Base-by-base conservation (phyloP, 2,329 filamentous ascomycete species). In the Penicillium olsonii region DNA sequence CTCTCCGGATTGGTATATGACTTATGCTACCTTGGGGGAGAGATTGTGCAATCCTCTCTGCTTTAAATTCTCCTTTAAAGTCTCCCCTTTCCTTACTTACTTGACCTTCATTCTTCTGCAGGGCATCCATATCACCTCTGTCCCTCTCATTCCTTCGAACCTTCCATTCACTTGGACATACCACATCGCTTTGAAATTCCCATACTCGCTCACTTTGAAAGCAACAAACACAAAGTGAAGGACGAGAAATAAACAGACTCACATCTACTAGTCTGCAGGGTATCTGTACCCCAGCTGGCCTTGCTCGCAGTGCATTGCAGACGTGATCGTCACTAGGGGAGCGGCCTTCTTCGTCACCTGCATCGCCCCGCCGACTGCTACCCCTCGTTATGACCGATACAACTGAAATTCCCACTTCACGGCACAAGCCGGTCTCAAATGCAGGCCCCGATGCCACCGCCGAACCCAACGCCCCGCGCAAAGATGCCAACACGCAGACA, bases 401-500 rank as follows among this genome's bases (percentile, higher is more conserved):
- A 22, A 38, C 50, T 12, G 42, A 55, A 22, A 27, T 41, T 2
- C 50, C 57, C 1, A 55, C 59, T 40, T 43, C 19, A 14, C 39
- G 26, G 8, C 20, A 24, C 7, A 44, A 14, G 14, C 35, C 15
- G n/a, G 7, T 55, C 2, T 40, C 53, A 11, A 44, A 26, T 27
- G 60, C 58, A 20, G 56, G 55, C n/a, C 49, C 42, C 31, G 57
- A 58, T 46, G 45, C 43, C 17, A 58, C 62, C 18, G 39, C 59
- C 56, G 59, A 64, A n/a, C 45, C 55, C 39, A 41, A 35, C 33
- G 12, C 53, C 48, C 57, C 53, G 50, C 60, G 60, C 41, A 64
- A 62, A 37, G 62, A 66, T 45, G 61, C 61, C 41, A 65, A 67
- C 53, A 64, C 75, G 37, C 70, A 75, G 31, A 68, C 75, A 18